Evolutionary conservation across 306 rosid species (phyloP).

Genomic region (Begonia fuchsioides): DNA sequence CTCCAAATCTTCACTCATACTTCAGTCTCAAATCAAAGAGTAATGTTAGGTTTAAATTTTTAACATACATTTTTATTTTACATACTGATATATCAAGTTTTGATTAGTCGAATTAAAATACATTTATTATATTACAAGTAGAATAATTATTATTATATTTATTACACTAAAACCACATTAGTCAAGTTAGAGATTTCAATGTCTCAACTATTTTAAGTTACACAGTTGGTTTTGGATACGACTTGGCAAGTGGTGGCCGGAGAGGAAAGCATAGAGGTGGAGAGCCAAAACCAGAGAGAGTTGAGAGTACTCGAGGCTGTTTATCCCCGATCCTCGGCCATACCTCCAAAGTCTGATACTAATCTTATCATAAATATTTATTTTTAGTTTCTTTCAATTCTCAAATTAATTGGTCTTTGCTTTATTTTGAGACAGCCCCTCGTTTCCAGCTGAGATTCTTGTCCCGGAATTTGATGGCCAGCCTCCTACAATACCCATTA

Average conservation of each 20-base stretch:
- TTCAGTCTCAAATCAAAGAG: not conserved
- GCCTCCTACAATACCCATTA: conserved; percentile 53
- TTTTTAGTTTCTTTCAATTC: conserved; percentile 8
- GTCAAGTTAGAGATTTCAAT: conserved; percentile 3
- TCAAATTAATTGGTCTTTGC: conserved; percentile 5
- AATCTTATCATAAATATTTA: conserved; percentile 10
- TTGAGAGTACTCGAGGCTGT: conserved; percentile 84
- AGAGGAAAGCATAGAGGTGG: conserved; percentile 69
- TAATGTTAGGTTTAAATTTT: no score
- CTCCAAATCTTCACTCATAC: conserved; percentile 5
- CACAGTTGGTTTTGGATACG: conserved; percentile 40
- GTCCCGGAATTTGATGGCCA: conserved; percentile 19
- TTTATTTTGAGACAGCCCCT: conserved; percentile 28
- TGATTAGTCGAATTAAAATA: no score
- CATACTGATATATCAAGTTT: no score
- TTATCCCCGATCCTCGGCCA: conserved; percentile 78
- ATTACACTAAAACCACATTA: no score
- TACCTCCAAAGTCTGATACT: conserved; percentile 65
- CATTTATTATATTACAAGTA: no score
- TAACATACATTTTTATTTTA: no score
- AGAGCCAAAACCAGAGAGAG: conserved; percentile 61
- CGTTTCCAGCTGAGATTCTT: conserved; percentile 29
- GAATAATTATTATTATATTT: no score
- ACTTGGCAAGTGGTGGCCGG: conserved; percentile 83
- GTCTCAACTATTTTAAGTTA: conserved; percentile 8